phyloP scores from a whole-genome alignment of 352 stramenopile genomes.

The Globisporangium heterothallicum region DNA sequence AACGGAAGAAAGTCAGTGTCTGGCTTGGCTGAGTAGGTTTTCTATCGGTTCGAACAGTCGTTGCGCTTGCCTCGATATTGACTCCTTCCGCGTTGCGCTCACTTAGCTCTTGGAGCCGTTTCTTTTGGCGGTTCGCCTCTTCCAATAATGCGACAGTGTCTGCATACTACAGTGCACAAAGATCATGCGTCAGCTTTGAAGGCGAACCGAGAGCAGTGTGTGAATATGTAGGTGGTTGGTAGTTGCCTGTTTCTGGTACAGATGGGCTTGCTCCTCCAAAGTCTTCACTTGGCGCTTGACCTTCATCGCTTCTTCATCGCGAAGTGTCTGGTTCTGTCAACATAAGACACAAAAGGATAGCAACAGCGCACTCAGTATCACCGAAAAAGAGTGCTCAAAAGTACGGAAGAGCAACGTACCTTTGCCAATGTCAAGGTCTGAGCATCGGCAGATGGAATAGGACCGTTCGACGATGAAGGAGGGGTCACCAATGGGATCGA shows the following conservation, averaged over 20 bases:
- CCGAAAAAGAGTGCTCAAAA: background rate
- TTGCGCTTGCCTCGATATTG: conserved; percentile 51
- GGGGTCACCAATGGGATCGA: conserved; percentile 36
- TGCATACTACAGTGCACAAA: conserved; percentile 33
- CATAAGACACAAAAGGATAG: conserved; percentile 3
- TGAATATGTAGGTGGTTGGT: background rate
- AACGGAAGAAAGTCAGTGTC: background rate
- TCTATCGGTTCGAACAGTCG: background rate
- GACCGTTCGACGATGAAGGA: conserved; percentile 5
- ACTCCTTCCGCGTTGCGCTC: conserved; percentile 33
- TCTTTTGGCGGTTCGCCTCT: conserved; percentile 50
- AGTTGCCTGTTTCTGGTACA: conserved; percentile 47
- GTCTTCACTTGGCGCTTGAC: conserved; percentile 41
- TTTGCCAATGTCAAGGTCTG: conserved; percentile 23
- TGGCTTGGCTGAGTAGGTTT: too few species aligned
- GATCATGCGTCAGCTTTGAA: background rate
- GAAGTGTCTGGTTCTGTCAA: conserved; percentile 19
- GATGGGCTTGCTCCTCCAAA: conserved; percentile 34
- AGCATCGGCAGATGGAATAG: conserved; percentile 9
- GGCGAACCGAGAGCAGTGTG: too few species aligned
- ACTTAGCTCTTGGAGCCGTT: conserved; percentile 42
- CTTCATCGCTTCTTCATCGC: conserved; percentile 33
- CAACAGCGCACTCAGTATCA: background rate
- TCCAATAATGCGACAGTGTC: conserved; percentile 43
- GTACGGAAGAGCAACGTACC: conserved; percentile 12